These are phyloP conservation scores for Boletellus sp. DNA, from an alignment of 768 basidiomycete genomes.

Conservation along the genomic window DNA sequence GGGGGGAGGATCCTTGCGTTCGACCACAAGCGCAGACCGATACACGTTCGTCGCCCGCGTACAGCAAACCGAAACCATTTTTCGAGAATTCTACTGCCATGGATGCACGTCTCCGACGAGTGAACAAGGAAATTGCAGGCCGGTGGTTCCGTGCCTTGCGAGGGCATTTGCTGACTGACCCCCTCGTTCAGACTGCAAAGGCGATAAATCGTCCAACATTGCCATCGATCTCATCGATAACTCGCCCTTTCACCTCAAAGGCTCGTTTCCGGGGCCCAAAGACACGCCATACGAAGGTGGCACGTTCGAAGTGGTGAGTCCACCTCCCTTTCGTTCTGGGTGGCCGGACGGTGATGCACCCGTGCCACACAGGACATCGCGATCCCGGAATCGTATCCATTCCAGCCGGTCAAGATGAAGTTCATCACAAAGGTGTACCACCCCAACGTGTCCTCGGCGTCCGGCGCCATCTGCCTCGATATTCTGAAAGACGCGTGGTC, in stretches of 20 bases:
- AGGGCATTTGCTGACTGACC: slow-evolving; percentile 10
- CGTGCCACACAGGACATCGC: slow-evolving; percentile 67
- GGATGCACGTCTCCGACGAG: slow-evolving; percentile 85
- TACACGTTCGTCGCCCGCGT: background rate
- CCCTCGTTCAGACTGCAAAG: slow-evolving; percentile 74
- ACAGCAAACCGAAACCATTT: background rate
- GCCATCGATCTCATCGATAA: slow-evolving; percentile 83
- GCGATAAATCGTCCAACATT: slow-evolving; percentile 87
- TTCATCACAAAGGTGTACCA: slow-evolving; percentile 97
- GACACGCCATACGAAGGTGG: slow-evolving; percentile 94
- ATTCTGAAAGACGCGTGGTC: slow-evolving; percentile 89
- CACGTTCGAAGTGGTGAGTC: slow-evolving; percentile 81
- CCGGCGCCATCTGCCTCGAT: slow-evolving; percentile 93
- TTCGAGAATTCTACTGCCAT: slow-evolving; percentile 37
- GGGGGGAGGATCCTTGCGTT: slow-evolving; percentile 2
- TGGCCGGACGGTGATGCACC: slow-evolving; percentile 1
- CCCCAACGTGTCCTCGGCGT: slow-evolving; percentile 91
- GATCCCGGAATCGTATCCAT: slow-evolving; percentile 88
- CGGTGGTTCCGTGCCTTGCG: slow-evolving; percentile 12
- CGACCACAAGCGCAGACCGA: too few relatives aligned
- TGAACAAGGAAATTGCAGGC: slow-evolving; percentile 94
- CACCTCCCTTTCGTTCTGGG: slow-evolving; percentile 4
- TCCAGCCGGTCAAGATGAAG: slow-evolving; percentile 97
- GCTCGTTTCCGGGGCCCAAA: slow-evolving; percentile 87
- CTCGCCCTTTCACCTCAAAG: slow-evolving; percentile 88